Base-by-base conservation (phyloP, 257 asterid genomes). In the Pogostemon cablin region DNA sequence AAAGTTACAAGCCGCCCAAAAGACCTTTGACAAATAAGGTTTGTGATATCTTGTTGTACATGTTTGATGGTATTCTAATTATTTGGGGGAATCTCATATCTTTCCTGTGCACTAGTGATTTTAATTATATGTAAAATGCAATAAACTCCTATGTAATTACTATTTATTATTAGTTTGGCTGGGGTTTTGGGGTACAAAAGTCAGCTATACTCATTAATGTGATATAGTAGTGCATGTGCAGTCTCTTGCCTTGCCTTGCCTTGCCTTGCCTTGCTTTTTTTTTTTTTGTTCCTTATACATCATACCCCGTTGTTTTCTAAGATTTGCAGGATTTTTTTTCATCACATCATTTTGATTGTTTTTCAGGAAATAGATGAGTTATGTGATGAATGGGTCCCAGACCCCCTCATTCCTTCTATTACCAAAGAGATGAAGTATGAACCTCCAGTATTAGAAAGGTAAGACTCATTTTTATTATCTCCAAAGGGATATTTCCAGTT, bases 301-400 rank as follows among this genome's bases (percentile, higher is more conserved):
- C 49, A 38, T 4, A 42, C 12, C 10, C 54, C 68, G 4, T 62
- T 62, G 7, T 34, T 8, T 43, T 62, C 32, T 43, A 17, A 62
- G 37, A 63, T 2, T 4, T 63, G 15, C 8, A 3, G 9, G 5
- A 44, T 63, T 63, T 63, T 20, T 44, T 63, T 41, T 63, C n/a
- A 20, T 9, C 41, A 42, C 8, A 3, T 44, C 55, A 8, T 44
- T 10, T 49, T 56, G 20, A 35, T 73, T 72, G 55, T 7, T 72
- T 50, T 83, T 71, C 72, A 90, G 97, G 97, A 90, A 86, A 82
- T 90, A 72, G 97, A 90, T 68, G 97, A 90, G 75, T 75, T 90
- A 46, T 90, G 97, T 78, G 90, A 83, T 69, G 96, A 90, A 72
- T 90, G 97, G 97, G 87, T 78, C 61, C 97, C 97, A 3, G 96